Base-by-base conservation (phyloP, 768 basidiomycete species). In the Tylopilus cervinicoccineus region DNA sequence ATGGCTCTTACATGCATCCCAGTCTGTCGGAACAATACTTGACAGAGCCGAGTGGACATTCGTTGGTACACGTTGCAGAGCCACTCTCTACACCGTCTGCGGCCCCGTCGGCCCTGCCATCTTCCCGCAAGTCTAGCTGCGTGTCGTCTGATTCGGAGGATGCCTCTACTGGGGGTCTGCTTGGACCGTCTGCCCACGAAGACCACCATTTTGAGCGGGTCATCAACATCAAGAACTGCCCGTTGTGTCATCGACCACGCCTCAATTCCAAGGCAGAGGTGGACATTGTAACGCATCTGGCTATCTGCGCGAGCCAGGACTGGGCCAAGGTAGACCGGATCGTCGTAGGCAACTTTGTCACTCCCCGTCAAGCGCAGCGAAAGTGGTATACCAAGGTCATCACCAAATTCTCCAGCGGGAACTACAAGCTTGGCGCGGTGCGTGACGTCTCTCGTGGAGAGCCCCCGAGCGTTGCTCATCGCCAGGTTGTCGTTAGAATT, bases 341-440 rank as follows among this genome's bases (percentile, higher is more conserved):
- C 54, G 82, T 96, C 37, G 93, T 95, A 12, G 86, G 89, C 16
- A 93, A 95, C 62, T 99, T 90, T 56, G 94, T 97, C 4, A 97
- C 94, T 0, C 86, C 90, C 6, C 84, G 79, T 55, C 93, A 96
- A 72, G 95, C 95, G 52, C 94, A 98, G 74, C 75, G 95, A 61
- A 99, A 99, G 71, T 97, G 92, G 87, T 88, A 94, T 62, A 93
- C 92, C 52, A 91, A 86, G 72, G 78, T 97, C 32, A 77, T 97
- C 45, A 76, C 80, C 20, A 93, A 93, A 70, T 81, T 96, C 6
- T 86, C 88, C 0, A 81, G 80, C 54, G 95, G 94, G 10, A 79
- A 86, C 48, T 98, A 98, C 70, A 79, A 78, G 57, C 77, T 98
- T 23, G 95, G 95, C 0, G 95, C 95, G 56, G 90, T 88, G 55